phyloP scores from a whole-genome alignment of 2,329 filamentous ascomycete species.

The Aaosphaeria arxii region DNA sequence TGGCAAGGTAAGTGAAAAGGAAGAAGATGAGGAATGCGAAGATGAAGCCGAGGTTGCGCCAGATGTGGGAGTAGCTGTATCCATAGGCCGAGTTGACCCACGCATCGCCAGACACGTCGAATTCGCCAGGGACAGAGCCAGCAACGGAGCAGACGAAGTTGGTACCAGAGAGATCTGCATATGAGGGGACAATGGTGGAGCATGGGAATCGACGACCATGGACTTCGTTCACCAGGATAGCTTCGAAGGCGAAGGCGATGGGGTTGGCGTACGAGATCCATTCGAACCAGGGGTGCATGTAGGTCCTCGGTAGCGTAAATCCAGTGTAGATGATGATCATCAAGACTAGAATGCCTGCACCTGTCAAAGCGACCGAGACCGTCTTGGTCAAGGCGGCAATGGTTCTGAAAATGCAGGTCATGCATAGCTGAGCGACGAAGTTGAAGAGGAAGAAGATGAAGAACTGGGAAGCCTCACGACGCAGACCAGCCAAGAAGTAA shows the following conservation, averaged over 20 bases:
- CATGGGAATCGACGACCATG: slow-evolving; percentile 31
- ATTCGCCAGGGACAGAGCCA: slow-evolving; percentile 39
- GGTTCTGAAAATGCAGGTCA: slow-evolving; percentile 80
- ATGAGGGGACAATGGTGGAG: slow-evolving; percentile 38
- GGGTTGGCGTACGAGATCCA: slow-evolving; percentile 66
- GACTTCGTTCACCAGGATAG: slow-evolving; percentile 73
- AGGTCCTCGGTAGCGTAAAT: slow-evolving; percentile 63
- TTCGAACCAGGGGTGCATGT: slow-evolving; percentile 49
- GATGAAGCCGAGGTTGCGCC: slow-evolving; percentile 65
- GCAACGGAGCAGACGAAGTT: slow-evolving; percentile 37
- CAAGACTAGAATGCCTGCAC: slow-evolving; percentile 57
- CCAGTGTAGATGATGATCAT: slow-evolving; percentile 65
- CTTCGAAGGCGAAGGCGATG: slow-evolving; percentile 75
- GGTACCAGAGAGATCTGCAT: slow-evolving; percentile 21
- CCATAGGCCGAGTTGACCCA: slow-evolving; percentile 28
- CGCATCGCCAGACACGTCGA: slow-evolving; percentile 38
- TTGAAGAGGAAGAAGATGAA: slow-evolving; percentile 74
- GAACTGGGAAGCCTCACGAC: slow-evolving; percentile 69
- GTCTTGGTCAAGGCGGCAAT: slow-evolving; percentile 73
- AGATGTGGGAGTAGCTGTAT: slow-evolving; percentile 44
- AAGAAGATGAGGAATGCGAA: slow-evolving; percentile 64
- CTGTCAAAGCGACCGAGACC: slow-evolving; percentile 54
- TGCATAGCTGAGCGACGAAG: slow-evolving; percentile 57
- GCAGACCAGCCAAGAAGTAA: slow-evolving; percentile 82
- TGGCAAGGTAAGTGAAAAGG: slow-evolving; percentile 60